Evolutionary conservation across 768 basidiomycete genomes (phyloP).

Genomic region (Rhodosporidiobolus sp.): DNA sequence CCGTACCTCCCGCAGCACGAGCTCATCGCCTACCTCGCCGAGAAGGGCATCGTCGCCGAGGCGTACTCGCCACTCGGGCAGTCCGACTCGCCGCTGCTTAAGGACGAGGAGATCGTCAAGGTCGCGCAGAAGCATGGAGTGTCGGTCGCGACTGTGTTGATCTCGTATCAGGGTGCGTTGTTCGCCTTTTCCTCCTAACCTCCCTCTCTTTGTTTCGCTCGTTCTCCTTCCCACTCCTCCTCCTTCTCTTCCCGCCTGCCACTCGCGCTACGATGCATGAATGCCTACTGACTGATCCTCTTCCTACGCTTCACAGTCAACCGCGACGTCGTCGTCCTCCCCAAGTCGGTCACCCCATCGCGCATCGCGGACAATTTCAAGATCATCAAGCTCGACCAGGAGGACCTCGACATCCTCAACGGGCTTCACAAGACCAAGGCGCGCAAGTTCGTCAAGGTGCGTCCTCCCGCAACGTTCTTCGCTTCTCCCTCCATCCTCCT

Average conservation of each 20-base stretch:
- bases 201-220: conserved; percentile 56
- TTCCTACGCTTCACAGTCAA: conserved; percentile 58
- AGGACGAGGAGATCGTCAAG: conserved; percentile 60
- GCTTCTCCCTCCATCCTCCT: neutral
- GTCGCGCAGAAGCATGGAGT: conserved; percentile 64
- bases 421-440: conserved; percentile 61
- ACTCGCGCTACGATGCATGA: no score
- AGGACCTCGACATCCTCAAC: conserved; percentile 61
- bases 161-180: conserved; percentile 66
- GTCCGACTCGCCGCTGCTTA: conserved; percentile 52
- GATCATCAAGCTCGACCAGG: conserved; percentile 61
- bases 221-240: neutral
- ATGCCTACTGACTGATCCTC: no score
- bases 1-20: conserved; percentile 66
- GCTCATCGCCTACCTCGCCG: conserved; percentile 57
- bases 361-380: conserved; percentile 65
- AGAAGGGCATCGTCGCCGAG: conserved; percentile 66
- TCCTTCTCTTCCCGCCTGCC: neutral
- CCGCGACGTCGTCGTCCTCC: conserved; percentile 66
- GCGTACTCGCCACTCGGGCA: conserved; percentile 73
- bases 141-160: conserved; percentile 62
- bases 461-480: conserved; percentile 42
- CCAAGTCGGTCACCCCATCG: conserved; percentile 70
- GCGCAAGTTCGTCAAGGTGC: conserved; percentile 57
- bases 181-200: no score